Conservation (phyloP, 2,329 filamentous ascomycete species). For the Fulvia fulva region DNA sequence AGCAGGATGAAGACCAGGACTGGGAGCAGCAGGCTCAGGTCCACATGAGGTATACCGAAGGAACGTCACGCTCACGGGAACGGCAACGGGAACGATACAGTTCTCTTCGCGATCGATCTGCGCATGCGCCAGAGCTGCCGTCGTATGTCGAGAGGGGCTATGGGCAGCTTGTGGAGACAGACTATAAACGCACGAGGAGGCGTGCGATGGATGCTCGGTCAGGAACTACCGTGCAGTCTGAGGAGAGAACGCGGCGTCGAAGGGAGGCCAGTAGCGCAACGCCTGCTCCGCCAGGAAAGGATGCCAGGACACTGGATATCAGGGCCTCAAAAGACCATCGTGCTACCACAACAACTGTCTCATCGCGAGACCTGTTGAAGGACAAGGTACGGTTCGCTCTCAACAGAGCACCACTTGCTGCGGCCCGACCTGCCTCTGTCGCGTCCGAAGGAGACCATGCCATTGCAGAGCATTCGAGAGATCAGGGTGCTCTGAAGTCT, state of each 20-base stretch:
- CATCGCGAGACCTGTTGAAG: too few species aligned
- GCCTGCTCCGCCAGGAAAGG: neutral
- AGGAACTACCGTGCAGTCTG: neutral
- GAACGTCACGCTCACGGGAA: neutral
- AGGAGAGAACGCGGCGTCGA: neutral
- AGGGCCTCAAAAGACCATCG: too few species aligned
- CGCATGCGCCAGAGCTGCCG: conserved; percentile 20
- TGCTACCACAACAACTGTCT: too few species aligned
- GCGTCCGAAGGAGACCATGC: too few species aligned
- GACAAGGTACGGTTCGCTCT: too few species aligned
- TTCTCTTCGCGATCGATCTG: neutral
- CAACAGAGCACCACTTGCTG: too few species aligned
- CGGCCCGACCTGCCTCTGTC: too few species aligned
- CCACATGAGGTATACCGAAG: too few species aligned
- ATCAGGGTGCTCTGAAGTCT: neutral
- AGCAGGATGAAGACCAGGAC: conserved; percentile 3
- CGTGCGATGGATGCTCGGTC: neutral
- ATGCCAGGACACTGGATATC: neutral
- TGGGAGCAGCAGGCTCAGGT: neutral
- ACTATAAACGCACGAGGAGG: neutral
- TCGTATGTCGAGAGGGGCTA: conserved; percentile 29
- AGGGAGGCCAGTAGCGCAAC: neutral
- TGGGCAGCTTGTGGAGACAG: conserved; percentile 13
- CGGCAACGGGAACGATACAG: neutral
- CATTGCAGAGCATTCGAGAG: neutral